A percentile compares a stretch with the other conserved stretches of the same genome.
Evolutionary conservation across 1,139 yeast species (phyloP).

Genomic region (Protomyces macrosporus): DNA sequence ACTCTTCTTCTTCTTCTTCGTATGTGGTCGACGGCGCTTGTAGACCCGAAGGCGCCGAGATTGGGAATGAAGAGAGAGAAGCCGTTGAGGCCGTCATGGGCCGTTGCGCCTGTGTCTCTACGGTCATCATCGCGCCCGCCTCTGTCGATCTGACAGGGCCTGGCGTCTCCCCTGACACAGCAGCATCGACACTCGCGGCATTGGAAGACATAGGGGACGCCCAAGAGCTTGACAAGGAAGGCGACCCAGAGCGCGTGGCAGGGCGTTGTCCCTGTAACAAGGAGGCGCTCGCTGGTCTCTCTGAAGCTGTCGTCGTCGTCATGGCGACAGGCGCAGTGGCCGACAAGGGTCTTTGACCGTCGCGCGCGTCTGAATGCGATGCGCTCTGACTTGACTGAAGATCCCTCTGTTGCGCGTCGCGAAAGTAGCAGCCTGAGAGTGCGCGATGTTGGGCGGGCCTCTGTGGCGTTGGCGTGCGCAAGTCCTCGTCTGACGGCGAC

Average conservation of each 20-base stretch:
- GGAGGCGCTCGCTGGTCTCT: too few species aligned
- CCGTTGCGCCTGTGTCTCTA: not conserved
- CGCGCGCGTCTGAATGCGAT: not conserved
- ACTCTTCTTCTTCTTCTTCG: not conserved
- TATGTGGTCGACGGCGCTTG: slow-evolving; percentile 13
- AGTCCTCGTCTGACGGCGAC: not conserved
- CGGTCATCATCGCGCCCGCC: too few species aligned
- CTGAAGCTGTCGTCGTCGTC: not conserved
- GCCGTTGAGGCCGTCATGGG: not conserved
- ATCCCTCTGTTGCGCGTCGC: not conserved
- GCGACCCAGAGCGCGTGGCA: not conserved
- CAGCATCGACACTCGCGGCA: not conserved
- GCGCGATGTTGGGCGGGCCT: not conserved
- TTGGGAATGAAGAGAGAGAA: not conserved
- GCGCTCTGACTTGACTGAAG: not conserved
- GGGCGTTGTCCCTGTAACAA: not conserved
- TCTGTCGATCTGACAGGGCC: too few species aligned
- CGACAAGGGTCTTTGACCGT: not conserved
- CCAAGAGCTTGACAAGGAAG: not conserved
- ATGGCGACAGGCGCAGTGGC: not conserved
- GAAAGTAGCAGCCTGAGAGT: not conserved
- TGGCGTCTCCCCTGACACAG: too few species aligned
- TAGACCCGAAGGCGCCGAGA: slow-evolving; percentile 2
- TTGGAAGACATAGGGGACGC: not conserved
- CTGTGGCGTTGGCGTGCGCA: slow-evolving; percentile 10